Conservation (phyloP, 2,329 filamentous ascomycete genomes). For the Colletotrichum graminicola region DNA sequence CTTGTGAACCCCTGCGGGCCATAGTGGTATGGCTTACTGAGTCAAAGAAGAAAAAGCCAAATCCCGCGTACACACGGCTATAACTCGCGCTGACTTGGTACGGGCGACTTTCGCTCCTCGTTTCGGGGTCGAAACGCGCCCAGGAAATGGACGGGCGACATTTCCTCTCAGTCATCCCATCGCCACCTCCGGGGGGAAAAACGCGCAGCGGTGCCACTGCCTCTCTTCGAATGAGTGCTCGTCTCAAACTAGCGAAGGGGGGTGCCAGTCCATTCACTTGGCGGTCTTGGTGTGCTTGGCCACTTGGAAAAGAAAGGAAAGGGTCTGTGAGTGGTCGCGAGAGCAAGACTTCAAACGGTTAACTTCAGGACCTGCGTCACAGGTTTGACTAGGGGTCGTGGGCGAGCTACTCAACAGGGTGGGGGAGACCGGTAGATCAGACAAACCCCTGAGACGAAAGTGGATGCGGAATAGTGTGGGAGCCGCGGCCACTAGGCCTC, state of each 20-base stretch:
- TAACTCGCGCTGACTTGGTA: neutral
- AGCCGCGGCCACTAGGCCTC: conserved; percentile 7
- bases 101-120: neutral
- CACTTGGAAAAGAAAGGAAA: conserved; percentile 12
- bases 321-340: conserved; percentile 25
- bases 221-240: neutral
- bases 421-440: conserved; percentile 36
- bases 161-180: neutral
- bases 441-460: conserved; percentile 41
- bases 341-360: conserved; percentile 34
- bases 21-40: conserved; percentile 13
- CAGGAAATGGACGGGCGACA: conserved; percentile 3
- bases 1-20: conserved; percentile 1
- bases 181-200: neutral
- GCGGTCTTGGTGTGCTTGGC: conserved; percentile 27
- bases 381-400: conserved; percentile 25
- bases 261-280: conserved; percentile 20
- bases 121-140: conserved; percentile 15
- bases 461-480: conserved; percentile 22
- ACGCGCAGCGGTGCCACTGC: neutral
- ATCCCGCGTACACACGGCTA: neutral
- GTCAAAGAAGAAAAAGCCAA: conserved; percentile 25
- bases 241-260: conserved; percentile 2
- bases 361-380: conserved; percentile 29
- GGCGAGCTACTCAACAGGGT: conserved; percentile 1